Base-by-base conservation (phyloP, 2,329 filamentous ascomycete species). In the Fusarium verticillioides region DNA sequence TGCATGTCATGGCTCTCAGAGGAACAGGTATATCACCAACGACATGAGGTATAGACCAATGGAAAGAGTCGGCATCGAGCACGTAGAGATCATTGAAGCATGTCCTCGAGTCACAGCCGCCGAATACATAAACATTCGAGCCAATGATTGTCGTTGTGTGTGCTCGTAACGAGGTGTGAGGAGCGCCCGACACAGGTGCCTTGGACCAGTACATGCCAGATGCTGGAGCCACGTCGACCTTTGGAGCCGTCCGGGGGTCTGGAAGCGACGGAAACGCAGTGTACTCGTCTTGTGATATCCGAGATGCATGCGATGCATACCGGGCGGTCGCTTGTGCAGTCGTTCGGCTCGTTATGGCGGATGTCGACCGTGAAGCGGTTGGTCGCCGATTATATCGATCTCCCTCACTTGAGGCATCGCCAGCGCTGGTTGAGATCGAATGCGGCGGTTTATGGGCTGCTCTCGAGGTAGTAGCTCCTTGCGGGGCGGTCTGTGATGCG, bases 121-220 rank as follows among this genome's bases (percentile, higher is more conserved):
- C 91, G 78, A 93, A 93, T 26, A 93, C 85, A 78, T 88, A 93
- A 62, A 93, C 85, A 75, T 90, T 92, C 61, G 89, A 91, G 15
- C 90, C 91, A 46, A 93, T 84, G 37, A 92, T 83, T 26, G 91
- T 92, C 37, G 89, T 89, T 49, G 91, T 92, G 80, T 93, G 91
- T 21, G 91, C 91, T 62, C 91, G 87, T 65, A 93, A 82, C 30
- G 88, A 86, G 21, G 89, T 88, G 77, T 91, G 90, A 43, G 89
- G 83, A 32, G 86, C 83, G 32, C 91, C 91, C 6, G 90, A 92
- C n/a, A 89, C 85, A 12, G 88, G 88, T 15, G 91, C 90, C 40
- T 85, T 87, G 60, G 90, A 92, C 90, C 91, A 93, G 83, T 93
- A 93, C 91, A 93, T 93, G 76, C 91, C 91, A 54, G 89, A 91